Percentiles rank a stretch among this genome's conserved stretches.
Conservation (phyloP, 1,139 yeast genomes). For the Saccharomyces hybrid region DNA sequence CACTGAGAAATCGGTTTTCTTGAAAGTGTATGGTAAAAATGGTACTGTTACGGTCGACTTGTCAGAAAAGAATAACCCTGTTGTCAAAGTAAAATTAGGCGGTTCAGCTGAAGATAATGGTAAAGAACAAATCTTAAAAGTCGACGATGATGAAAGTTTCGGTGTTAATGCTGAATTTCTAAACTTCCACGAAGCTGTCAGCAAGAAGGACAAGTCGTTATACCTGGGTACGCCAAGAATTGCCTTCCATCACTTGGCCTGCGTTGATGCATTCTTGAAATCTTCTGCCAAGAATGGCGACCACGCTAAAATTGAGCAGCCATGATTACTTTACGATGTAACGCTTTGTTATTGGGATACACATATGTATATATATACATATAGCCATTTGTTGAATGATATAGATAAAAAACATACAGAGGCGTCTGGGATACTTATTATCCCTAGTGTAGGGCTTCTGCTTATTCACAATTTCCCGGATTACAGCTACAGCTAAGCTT, state of each 20-base stretch:
- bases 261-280: conserved; percentile 74
- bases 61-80: conserved; percentile 44
- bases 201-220: conserved; percentile 51
- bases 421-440: no score
- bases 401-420: background rate
- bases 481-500: no score
- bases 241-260: conserved; percentile 88
- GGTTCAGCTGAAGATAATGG: conserved; percentile 39
- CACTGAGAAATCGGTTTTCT: conserved; percentile 55
- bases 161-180: conserved; percentile 64
- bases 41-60: conserved; percentile 67
- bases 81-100: conserved; percentile 39
- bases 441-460: no score
- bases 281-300: conserved; percentile 57
- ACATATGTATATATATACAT: background rate
- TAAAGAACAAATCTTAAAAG: conserved; percentile 40
- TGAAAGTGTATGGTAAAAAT: conserved; percentile 66
- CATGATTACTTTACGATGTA: background rate
- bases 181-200: conserved; percentile 66
- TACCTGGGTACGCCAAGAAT: conserved; percentile 57
- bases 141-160: conserved; percentile 45
- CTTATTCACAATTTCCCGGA: no score
- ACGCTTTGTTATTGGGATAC: background rate
- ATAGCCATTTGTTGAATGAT: background rate
- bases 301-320: conserved; percentile 42